phyloP scores from a whole-genome alignment of 2,329 filamentous ascomycete species.

The Dactylellina haptotyla region DNA sequence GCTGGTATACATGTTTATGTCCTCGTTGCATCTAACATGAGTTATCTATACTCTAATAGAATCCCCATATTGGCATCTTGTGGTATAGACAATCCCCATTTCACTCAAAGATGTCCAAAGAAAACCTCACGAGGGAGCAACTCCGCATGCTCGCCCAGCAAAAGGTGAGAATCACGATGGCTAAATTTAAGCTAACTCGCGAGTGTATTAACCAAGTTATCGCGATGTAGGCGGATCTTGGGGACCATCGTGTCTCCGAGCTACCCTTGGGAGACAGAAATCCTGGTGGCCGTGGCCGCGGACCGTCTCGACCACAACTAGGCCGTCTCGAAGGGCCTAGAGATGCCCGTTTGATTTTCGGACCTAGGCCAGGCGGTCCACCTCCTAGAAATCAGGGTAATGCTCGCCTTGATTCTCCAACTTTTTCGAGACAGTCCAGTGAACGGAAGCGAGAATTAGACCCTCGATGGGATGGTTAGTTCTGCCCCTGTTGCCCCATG shows the following conservation, averaged over 20 bases:
- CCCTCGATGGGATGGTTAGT: constrained; percentile 23
- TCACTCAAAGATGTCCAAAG: constrained; percentile 25
- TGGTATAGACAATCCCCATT: too few species aligned
- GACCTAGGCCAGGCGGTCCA: constrained; percentile 22
- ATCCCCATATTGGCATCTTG: too few species aligned
- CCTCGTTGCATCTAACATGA: too few species aligned
- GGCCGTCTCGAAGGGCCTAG: constrained; percentile 17
- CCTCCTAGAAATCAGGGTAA: not conserved
- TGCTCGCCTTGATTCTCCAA: not conserved
- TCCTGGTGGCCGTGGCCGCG: constrained; percentile 32
- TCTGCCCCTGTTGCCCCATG: not conserved
- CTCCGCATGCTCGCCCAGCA: constrained; percentile 28
- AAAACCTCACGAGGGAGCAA: constrained; percentile 5
- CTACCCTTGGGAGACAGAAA: constrained; percentile 38
- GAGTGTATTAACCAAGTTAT: not conserved
- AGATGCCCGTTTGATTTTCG: constrained; percentile 35
- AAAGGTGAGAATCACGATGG: not conserved
- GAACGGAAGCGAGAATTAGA: constrained; percentile 17
- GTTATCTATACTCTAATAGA: too few species aligned
- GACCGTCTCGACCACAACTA: not conserved
- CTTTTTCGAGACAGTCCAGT: not conserved
- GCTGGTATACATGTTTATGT: too few species aligned
- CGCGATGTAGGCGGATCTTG: constrained; percentile 30
- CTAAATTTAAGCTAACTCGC: not conserved
- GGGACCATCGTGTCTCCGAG: constrained; percentile 25